Conservation (phyloP, 352 stramenopile species). For the Globisporangium spiculum region DNA sequence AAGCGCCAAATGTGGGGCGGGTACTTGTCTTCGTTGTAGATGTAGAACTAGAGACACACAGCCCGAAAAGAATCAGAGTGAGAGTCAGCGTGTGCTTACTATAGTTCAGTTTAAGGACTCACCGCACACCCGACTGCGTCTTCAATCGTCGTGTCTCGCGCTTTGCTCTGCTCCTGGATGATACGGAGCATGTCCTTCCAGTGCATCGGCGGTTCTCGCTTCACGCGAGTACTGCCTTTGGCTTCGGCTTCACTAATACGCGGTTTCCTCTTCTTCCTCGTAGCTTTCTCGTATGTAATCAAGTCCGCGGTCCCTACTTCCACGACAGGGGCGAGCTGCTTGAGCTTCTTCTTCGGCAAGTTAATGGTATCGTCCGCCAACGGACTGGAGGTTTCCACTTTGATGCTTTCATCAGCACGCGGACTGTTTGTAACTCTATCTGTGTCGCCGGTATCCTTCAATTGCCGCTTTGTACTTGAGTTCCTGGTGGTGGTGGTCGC, state of each 20-base stretch:
- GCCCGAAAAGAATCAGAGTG: no score
- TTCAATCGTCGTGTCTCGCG: conserved; percentile 59
- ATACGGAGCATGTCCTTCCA: conserved; percentile 57
- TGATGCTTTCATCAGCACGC: background rate
- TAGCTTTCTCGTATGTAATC: background rate
- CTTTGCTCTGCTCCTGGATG: conserved; percentile 62
- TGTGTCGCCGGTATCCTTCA: background rate
- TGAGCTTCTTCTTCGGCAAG: background rate
- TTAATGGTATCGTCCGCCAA: background rate
- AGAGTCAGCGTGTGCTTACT: background rate
- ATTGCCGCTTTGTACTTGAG: background rate
- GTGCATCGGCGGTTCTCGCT: conserved; percentile 21
- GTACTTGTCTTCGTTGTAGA: conserved; percentile 41
- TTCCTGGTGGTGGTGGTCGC: background rate
- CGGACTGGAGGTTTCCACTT: background rate
- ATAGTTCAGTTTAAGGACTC: background rate
- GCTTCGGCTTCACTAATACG: conserved; percentile 6
- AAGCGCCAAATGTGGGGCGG: conserved; percentile 68
- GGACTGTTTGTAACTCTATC: background rate
- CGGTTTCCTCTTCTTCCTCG: conserved; percentile 28
- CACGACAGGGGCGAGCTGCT: background rate
- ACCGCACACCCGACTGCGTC: conserved; percentile 12
- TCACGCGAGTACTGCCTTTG: background rate
- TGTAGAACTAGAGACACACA: background rate
- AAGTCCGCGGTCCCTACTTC: background rate